Base-by-base conservation (phyloP, 345 rosid genomes). In the Xanthoceras sorbifolium region DNA sequence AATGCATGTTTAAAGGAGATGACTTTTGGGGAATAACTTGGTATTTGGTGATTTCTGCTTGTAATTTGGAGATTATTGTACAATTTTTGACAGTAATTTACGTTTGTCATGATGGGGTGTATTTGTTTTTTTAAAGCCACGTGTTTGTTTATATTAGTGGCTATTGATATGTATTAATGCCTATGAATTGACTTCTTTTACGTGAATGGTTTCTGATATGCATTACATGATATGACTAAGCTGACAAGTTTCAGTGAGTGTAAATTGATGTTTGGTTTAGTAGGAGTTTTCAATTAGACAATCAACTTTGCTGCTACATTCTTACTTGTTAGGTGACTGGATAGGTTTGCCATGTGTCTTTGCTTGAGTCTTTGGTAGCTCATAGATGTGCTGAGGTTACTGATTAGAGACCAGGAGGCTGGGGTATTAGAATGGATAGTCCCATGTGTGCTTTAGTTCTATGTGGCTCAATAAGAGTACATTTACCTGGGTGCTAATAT, bases 401-500 rank as follows among this genome's bases (percentile, higher is more conserved):
- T 54, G 40, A 54, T 42, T 73, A 78, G 76, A 73, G 25, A 38
- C 42, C 38, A 75, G 76, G 71, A 77, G 59, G 63, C 23, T 52
- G 26, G 74, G 34, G 25, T 38, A 59, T 8, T 66, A 72, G 84
- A 61, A 55, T 69, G 79, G 73, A n/a, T 32, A 59, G 70, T 48
- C 28, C 72, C 76, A 9, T 60, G 14, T 72, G 61, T 79, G 73
- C 59, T 79, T 60, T 81, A 84, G 87, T 71, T 81, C 78, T 64
- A 67, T 67, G 72, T 22, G 52, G 81, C 80, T 81, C 81, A 52
- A 75, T 79, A 36, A 77, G 83, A 82, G 81, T 77, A 75, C 79
- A 75, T 79, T 79, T 82, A 44, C 73, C 78, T 8, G 78, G 62
- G 80, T 85, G 83, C 87, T 85, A 82, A 85, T 85, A 77, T 48